Conservation (phyloP, 176 grass and related monocot genomes). For the Alopecurus myosuroides region DNA sequence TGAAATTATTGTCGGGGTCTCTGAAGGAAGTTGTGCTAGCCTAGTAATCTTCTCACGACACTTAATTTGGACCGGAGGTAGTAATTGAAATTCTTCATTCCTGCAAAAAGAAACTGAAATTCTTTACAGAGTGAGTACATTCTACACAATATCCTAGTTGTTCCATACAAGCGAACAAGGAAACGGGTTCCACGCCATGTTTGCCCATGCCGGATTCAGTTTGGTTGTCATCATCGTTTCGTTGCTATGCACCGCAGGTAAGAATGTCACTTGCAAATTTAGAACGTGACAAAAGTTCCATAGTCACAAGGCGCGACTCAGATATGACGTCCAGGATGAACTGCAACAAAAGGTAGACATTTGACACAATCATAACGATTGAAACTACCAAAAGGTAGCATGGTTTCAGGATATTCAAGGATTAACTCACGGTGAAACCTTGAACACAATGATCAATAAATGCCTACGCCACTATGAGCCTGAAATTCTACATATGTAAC, state of each 20-base stretch:
- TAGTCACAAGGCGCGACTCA: neutral
- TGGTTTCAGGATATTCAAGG: neutral
- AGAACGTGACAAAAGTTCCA: neutral
- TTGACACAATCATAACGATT: neutral
- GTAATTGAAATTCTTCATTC: too few relatives aligned
- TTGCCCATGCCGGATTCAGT: neutral
- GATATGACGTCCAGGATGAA: neutral
- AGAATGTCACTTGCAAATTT: neutral
- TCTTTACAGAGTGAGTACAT: too few relatives aligned
- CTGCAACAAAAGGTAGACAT: neutral
- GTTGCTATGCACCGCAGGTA: neutral
- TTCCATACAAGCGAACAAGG: neutral
- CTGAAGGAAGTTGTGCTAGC: too few relatives aligned
- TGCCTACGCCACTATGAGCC: neutral
- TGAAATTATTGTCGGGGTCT: too few relatives aligned
- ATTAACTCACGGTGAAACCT: neutral
- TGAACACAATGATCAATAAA: neutral
- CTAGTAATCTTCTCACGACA: too few relatives aligned
- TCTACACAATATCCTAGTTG: neutral
- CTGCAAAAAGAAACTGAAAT: too few relatives aligned
- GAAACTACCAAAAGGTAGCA: neutral
- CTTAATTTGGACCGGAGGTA: too few relatives aligned
- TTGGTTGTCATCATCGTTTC: neutral
- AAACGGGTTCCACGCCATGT: neutral
- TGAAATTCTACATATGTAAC: neutral